Evolutionary conservation across 75 land plant genomes (phyloP), one percentile per base, ranked within the genome.

Genomic region (Ceratopteris richardii): DNA sequence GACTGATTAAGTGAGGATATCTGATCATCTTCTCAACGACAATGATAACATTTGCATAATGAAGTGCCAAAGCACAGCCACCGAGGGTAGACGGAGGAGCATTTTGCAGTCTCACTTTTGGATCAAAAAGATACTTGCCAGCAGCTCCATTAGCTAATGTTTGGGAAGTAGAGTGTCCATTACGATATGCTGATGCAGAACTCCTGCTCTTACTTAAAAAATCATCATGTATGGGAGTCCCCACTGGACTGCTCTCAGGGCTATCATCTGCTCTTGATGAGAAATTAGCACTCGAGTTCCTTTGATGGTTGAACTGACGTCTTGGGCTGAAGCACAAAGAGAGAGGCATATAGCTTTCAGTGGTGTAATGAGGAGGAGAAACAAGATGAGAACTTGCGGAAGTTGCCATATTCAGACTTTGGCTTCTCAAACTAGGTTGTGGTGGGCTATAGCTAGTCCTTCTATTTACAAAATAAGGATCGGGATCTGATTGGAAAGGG

Each of bases 1-100:
- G 71, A 46, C 72, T 75, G 16, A 87, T 77, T 67, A 81, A 59
- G 25, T 84, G 88, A 4, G 92, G 92, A 27, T 72, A 76, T 12
- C 67, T 60, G 5, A 59, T 80, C 48, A 87, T 66, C 57, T 81
- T 84, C 70, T 87, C 92, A 22, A 84, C 68, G 23, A 84, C 60
- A 31, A 87, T 68, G 1, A 87, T 71, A 11, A 84, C 63, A 58
- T 81, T 83, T 12, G 87, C 82, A 68, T 87, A 87, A 58, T 80
- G 92, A 20, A 83, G 61, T n/a, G 84, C 75, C 19, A 87, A 56
- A 19, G 73, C 92, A 30, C 82, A 62, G 50, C 70, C 78, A 19
- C 85, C 92, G 24, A 87, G 88, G 14, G 88, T 83, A 13, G 72
- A 72, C 1, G 76, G 59, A 56, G 79, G 79, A 0, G 83, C 63